Conservation (phyloP, 2,329 filamentous ascomycete genomes). For the Fonsecaea monophora region DNA sequence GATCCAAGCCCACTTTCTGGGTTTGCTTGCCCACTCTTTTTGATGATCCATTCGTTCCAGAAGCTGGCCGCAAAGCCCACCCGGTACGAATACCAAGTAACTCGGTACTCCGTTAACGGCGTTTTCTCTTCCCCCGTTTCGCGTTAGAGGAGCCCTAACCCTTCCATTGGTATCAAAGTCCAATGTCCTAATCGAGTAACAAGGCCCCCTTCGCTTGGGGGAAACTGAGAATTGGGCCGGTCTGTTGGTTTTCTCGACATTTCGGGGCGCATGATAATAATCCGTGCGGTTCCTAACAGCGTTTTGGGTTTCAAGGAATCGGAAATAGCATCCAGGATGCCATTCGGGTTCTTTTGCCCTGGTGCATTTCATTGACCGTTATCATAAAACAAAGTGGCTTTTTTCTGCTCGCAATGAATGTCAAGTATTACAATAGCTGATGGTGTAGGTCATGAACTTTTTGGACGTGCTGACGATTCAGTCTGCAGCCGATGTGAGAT, state of each 20-base stretch:
- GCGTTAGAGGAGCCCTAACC: too few relatives aligned
- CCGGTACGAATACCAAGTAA: too few relatives aligned
- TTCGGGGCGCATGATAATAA: not conserved
- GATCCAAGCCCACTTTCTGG: slow-evolving; percentile 20
- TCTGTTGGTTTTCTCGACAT: not conserved
- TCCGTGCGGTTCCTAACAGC: not conserved
- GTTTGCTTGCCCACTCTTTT: not conserved
- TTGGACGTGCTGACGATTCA: too few relatives aligned
- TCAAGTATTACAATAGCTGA: too few relatives aligned
- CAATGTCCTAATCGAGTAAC: not conserved
- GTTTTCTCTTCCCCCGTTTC: too few relatives aligned
- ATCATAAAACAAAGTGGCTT: too few relatives aligned
- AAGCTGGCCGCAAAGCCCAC: not conserved
- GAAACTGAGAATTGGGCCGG: not conserved
- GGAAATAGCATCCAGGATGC: not conserved
- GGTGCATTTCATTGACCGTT: too few relatives aligned
- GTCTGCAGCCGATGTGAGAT: too few relatives aligned
- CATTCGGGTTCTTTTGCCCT: not conserved
- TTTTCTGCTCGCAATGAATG: too few relatives aligned
- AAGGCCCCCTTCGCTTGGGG: not conserved
- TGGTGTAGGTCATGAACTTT: too few relatives aligned
- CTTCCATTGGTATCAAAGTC: too few relatives aligned
- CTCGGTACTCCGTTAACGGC: too few relatives aligned
- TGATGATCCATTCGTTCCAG: slow-evolving; percentile 29
- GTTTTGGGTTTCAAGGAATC: not conserved